Percentiles rank a stretch among this genome's conserved stretches.
phyloP scores from a whole-genome alignment of 345 rosid genomes.

The Euclidium syriacum region DNA sequence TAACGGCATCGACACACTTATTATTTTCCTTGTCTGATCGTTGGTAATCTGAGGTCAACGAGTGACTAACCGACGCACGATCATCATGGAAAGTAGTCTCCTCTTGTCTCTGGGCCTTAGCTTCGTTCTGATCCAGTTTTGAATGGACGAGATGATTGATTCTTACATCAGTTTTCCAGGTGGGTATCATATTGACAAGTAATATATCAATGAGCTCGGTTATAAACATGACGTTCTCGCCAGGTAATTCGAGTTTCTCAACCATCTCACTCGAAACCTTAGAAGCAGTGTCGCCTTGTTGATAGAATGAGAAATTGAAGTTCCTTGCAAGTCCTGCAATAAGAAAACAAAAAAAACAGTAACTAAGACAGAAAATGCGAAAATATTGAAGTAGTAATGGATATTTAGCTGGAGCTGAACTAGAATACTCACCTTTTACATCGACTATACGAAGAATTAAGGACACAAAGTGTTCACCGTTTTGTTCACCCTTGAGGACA shows the following conservation, averaged over 20 bases:
- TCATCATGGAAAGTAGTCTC: slow-evolving; percentile 16
- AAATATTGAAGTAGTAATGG: not conserved
- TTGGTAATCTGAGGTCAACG: not conserved
- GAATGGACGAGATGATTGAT: slow-evolving; percentile 28
- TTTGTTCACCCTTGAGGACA: slow-evolving; percentile 46
- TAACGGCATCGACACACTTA: not conserved
- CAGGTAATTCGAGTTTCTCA: slow-evolving; percentile 58
- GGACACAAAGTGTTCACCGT: slow-evolving; percentile 52
- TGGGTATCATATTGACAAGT: slow-evolving; percentile 38
- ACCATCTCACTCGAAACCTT: slow-evolving; percentile 74
- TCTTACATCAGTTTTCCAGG: slow-evolving; percentile 40
- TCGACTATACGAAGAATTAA: slow-evolving; percentile 55
- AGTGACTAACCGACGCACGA: slow-evolving; percentile 1
- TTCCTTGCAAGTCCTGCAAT: slow-evolving; percentile 52
- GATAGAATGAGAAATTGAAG: slow-evolving; percentile 56
- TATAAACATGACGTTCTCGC: slow-evolving; percentile 48
- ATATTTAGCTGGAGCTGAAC: not conserved
- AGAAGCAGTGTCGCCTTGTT: slow-evolving; percentile 55
- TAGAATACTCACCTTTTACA: slow-evolving; percentile 37
- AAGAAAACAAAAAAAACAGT: not conserved
- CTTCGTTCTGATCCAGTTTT: slow-evolving; percentile 19
- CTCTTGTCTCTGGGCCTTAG: not conserved
- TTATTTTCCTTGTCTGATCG: not conserved
- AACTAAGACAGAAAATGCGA: not conserved
- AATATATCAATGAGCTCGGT: slow-evolving; percentile 61